Evolutionary conservation across 495 filamentous ascomycete genomes (phyloP).

Genomic region (Astrothelium subdiscretum): DNA sequence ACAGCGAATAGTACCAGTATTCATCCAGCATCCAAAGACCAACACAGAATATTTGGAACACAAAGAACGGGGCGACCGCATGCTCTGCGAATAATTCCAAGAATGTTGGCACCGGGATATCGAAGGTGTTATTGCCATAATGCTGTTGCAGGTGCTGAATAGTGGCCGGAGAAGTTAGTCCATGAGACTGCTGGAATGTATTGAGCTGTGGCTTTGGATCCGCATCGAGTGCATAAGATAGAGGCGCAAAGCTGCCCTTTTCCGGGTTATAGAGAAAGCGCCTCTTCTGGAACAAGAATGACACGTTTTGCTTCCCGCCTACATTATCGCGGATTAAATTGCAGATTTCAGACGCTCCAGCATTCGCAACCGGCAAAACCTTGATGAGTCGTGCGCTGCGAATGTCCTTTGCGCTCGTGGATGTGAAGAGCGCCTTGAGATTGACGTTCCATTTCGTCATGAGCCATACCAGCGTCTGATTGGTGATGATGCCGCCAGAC

Average conservation of each 20-base stretch:
- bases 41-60: slow-evolving; percentile 98
- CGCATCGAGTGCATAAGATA: slow-evolving; percentile 74
- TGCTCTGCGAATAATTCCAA: slow-evolving; percentile 96
- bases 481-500: slow-evolving; percentile 71
- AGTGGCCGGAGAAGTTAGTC: slow-evolving; percentile 58
- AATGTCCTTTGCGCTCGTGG: slow-evolving; percentile 57
- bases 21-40: slow-evolving; percentile 98
- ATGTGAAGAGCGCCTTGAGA: slow-evolving; percentile 69
- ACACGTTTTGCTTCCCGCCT: slow-evolving; percentile 60
- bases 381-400: slow-evolving; percentile 80
- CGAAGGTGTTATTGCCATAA: slow-evolving; percentile 94
- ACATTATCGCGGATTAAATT: slow-evolving; percentile 61
- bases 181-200: slow-evolving; percentile 65
- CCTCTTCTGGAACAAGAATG: slow-evolving; percentile 97
- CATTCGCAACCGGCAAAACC: slow-evolving; percentile 81
- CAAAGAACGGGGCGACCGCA: slow-evolving; percentile 96
- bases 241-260: slow-evolving; percentile 58
- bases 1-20: slow-evolving; percentile 99
- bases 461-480: slow-evolving; percentile 84
- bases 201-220: slow-evolving; percentile 68
- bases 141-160: slow-evolving; percentile 71
- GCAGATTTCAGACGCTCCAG: slow-evolving; percentile 84
- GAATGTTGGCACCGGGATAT: slow-evolving; percentile 94
- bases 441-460: slow-evolving; percentile 96
- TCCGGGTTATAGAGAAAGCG: slow-evolving; percentile 76